Conservation (phyloP, 257 asterid genomes). For the Nicotiana undulata region DNA sequence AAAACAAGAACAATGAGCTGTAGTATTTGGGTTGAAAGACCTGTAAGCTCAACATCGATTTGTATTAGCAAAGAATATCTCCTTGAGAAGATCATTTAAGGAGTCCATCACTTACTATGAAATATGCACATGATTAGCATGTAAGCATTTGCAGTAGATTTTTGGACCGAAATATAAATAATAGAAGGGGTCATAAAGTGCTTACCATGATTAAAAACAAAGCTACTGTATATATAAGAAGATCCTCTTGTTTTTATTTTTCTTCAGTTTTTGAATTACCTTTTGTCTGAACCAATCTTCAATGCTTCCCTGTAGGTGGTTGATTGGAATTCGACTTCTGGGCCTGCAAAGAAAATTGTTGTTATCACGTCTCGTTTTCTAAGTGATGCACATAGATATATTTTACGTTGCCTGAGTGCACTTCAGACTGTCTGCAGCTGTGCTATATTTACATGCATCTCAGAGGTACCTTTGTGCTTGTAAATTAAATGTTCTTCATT, state of each 20-base stretch:
- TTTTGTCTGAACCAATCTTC: neutral
- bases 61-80: neutral
- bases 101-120: neutral
- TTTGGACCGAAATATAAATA: neutral
- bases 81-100: neutral
- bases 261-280: neutral
- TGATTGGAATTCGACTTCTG: conserved; percentile 43
- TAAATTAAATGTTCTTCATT: conserved; percentile 4
- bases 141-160: neutral
- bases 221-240: neutral
- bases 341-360: conserved; percentile 59
- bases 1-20: neutral
- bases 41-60: neutral
- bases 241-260: neutral
- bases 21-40: neutral
- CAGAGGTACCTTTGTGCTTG: conserved; percentile 53
- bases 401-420: conserved; percentile 70
- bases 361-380: conserved; percentile 73
- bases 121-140: neutral
- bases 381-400: conserved; percentile 89
- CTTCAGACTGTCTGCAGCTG: conserved; percentile 46
- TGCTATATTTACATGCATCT: conserved; percentile 68
- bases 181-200: neutral
- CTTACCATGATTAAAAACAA: neutral
- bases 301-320: conserved; percentile 41